Evolutionary conservation across 352 stramenopile species (phyloP).

Genomic region (Chrysophaeum taylorii): DNA sequence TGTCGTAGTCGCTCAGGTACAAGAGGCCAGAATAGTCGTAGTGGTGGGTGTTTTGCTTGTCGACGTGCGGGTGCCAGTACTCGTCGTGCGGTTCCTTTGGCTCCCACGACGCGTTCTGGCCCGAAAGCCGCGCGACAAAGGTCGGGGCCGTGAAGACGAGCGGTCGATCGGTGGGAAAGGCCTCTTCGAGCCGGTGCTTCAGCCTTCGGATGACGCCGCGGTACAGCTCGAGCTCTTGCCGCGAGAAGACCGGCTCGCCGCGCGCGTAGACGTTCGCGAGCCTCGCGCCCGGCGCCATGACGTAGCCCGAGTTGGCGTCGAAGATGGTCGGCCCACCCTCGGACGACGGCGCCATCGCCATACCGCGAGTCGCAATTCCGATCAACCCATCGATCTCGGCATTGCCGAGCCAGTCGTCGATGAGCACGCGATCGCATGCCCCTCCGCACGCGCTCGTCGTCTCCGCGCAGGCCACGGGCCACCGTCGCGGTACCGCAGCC

Average conservation of each 20-base stretch:
- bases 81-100: conserved; percentile 63
- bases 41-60: conserved; percentile 81
- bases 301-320: conserved; percentile 72
- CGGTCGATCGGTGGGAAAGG: conserved; percentile 58
- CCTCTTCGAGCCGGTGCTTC: conserved; percentile 54
- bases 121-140: conserved; percentile 74
- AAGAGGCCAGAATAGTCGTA: conserved; percentile 80
- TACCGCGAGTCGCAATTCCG: background rate
- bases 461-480: no score
- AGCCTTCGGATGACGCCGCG: conserved; percentile 62
- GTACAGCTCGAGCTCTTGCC: conserved; percentile 67
- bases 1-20: conserved; percentile 62
- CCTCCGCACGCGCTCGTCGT: background rate
- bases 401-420: background rate
- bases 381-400: background rate
- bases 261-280: conserved; percentile 79
- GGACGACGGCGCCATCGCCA: background rate
- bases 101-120: conserved; percentile 59
- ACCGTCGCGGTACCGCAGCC: no score
- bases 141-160: conserved; percentile 77
- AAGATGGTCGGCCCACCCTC: conserved; percentile 72
- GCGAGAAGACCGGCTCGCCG: conserved; percentile 57
- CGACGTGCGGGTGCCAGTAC: conserved; percentile 77
- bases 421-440: background rate
- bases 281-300: conserved; percentile 59